phyloP scores from a whole-genome alignment of 768 basidiomycete species.

The Strobilomyces dryophilus region DNA sequence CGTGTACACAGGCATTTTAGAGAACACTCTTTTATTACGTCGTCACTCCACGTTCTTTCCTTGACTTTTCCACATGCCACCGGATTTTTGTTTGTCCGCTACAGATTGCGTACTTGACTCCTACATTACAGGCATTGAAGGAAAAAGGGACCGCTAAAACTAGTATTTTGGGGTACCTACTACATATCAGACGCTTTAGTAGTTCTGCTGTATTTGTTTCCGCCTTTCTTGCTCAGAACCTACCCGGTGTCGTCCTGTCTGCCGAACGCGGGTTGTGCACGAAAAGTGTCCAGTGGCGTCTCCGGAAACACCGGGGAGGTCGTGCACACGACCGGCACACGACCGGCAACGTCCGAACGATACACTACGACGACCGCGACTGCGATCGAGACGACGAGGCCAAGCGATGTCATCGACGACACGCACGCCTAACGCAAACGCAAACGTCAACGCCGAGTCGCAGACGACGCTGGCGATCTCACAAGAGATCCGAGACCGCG shows the following conservation, averaged over 20 bases:
- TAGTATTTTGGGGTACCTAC: not conserved
- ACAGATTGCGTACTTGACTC: not conserved
- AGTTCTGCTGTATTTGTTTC: not conserved
- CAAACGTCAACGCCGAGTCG: not conserved
- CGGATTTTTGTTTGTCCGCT: not conserved
- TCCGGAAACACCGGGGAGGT: too few species aligned
- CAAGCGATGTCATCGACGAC: not conserved
- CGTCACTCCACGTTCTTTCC: too few species aligned
- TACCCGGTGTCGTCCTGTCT: too few species aligned
- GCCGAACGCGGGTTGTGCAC: too few species aligned
- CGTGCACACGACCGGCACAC: too few species aligned
- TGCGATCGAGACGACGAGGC: not conserved
- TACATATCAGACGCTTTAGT: not conserved
- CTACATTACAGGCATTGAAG: constrained; percentile 5
- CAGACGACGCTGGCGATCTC: constrained; percentile 40
- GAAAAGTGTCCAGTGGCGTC: too few species aligned
- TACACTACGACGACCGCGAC: not conserved
- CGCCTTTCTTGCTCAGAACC: too few species aligned
- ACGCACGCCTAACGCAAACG: too few species aligned
- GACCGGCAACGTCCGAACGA: too few species aligned
- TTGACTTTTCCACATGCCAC: not conserved
- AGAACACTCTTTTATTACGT: constrained; percentile 2
- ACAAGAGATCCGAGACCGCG: constrained; percentile 71
- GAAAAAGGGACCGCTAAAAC: not conserved
- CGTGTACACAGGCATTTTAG: constrained; percentile 7